Conservation (phyloP, 306 rosid genomes). For the Echinosophora koreensis region DNA sequence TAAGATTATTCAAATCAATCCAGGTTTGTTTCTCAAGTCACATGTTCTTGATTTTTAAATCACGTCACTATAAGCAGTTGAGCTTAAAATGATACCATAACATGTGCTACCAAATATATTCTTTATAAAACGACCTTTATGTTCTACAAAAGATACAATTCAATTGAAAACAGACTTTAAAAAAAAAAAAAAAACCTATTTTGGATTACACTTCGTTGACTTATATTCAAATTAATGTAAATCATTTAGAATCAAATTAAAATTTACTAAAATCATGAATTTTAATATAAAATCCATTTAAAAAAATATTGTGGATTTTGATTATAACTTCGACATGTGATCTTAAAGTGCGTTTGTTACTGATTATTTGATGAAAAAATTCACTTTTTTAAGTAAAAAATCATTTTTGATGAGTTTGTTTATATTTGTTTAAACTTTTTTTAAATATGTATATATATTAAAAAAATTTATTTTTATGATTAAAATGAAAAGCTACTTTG, state of each 20-base stretch:
- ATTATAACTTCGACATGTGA: no score
- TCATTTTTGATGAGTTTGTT: no score
- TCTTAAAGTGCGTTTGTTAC: not conserved
- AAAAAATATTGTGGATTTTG: no score
- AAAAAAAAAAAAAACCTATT: not conserved
- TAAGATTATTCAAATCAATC: constrained; percentile 15
- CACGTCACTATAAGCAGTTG: constrained; percentile 5
- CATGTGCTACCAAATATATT: constrained; percentile 36
- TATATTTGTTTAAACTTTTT: no score
- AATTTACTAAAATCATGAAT: not conserved
- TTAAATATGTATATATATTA: no score
- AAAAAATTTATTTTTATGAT: no score
- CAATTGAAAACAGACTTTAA: not conserved
- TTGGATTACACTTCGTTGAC: not conserved
- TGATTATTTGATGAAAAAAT: no score
- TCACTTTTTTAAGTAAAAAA: no score
- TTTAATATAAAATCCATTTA: no score
- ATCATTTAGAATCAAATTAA: not conserved
- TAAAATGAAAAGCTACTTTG: no score
- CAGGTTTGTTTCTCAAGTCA: constrained; percentile 37
- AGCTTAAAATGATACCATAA: constrained; percentile 30
- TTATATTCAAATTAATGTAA: not conserved
- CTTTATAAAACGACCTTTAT: not conserved
- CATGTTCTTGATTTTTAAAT: constrained; percentile 40
- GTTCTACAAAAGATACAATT: not conserved